phyloP scores from a whole-genome alignment of 495 filamentous ascomycete species.

The Podospora fimiseda region DNA sequence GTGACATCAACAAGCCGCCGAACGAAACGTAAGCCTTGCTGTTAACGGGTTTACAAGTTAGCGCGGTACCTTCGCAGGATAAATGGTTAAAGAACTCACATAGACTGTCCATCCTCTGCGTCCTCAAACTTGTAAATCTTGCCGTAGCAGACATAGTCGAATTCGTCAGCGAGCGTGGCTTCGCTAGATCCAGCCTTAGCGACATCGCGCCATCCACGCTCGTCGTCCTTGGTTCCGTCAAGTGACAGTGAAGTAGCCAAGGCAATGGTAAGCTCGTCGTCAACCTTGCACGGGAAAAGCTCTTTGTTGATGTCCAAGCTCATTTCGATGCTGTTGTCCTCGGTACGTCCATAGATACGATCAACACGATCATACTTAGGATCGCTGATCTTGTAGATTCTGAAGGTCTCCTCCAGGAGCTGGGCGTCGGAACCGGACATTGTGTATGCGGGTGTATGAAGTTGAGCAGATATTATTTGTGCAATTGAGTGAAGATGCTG shows the following conservation, averaged over 20 bases:
- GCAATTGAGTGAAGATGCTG: too few relatives aligned
- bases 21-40: conserved; percentile 93
- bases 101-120: conserved; percentile 65
- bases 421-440: conserved; percentile 65
- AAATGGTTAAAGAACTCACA: conserved; percentile 52
- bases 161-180: conserved; percentile 78
- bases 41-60: conserved; percentile 2
- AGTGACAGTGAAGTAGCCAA: conserved; percentile 78
- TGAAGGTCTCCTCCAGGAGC: conserved; percentile 91
- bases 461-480: too few relatives aligned
- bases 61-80: not conserved
- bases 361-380: conserved; percentile 93
- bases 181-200: conserved; percentile 50
- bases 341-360: conserved; percentile 66
- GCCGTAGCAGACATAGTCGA: conserved; percentile 94
- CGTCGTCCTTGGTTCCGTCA: conserved; percentile 68
- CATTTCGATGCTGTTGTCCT: conserved; percentile 60
- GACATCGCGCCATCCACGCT: conserved; percentile 73
- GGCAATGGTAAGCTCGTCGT: conserved; percentile 69
- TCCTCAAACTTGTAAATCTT: conserved; percentile 98
- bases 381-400: conserved; percentile 65
- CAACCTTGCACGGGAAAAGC: conserved; percentile 68
- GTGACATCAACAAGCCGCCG: conserved; percentile 78
- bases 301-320: conserved; percentile 91
- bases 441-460: conserved; percentile 38